Base-by-base conservation (phyloP, 305 asterid genomes). In the Plantago coronopus region DNA sequence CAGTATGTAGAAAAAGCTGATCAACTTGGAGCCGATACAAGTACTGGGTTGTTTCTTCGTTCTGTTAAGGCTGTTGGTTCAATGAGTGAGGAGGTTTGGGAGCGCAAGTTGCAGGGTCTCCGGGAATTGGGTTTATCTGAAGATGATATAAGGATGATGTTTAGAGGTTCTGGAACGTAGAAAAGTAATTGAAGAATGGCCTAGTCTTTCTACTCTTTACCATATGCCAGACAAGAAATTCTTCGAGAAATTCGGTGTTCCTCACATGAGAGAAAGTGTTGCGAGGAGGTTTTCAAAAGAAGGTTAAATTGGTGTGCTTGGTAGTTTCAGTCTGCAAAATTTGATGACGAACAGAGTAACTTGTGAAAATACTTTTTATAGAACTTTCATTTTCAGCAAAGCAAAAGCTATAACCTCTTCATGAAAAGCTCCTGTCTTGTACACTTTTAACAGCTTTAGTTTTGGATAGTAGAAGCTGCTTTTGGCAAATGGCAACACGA, bases 91-190 rank as follows among this genome's bases (percentile, higher is more conserved):
- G 58, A 15, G 43, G 23, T 2, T 54, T 54, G 38, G 58, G 58
- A 54, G 31, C 58, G 22, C 37, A 25, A 54, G 40, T 5, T 54
- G 20, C 58, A 23, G 42, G 42, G 18, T 5, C 23, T 54, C 25
- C 42, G 40, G 0, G 58, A 54, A 8, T 54, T 54, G 40, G 58
- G 58, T 27, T 54, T 22, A 20, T 54, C 58, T 4, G 40, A 54
- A 54, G 58, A 54, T 54, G 58, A 54, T n/a, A 55, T 72, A 2
- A 4, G 72, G 14, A 37, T 16, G 7, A 53, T 58, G 54, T 72
- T 76, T 58, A 62, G 25, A 34, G 49, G 51, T 72, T 63, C 46
- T 76, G 59, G 68, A 62, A 59, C 55, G 60, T 23, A 60, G 38
- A 25, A 60, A 31, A 37, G 45, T 67, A 55, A 51, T 72, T 20